A percentile compares a stretch with the other conserved stretches of the same genome.
Evolutionary conservation across 129 eudicot species (phyloP).

Genomic region (Pittosporum tobira): DNA sequence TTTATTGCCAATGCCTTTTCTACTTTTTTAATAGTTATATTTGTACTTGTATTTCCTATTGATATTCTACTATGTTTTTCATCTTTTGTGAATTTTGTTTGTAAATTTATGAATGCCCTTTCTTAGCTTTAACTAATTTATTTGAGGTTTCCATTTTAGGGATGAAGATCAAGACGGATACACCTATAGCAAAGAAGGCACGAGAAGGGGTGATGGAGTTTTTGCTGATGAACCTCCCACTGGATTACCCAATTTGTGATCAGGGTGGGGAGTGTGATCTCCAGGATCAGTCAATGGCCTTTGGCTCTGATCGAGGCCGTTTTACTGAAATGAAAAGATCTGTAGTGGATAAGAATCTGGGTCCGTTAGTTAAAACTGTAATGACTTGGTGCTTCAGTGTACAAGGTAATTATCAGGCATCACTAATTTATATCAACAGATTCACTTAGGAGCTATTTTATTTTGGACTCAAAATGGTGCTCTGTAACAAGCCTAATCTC

Average conservation of each 20-base stretch:
- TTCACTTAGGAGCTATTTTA: too few species aligned
- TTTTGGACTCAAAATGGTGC: not conserved
- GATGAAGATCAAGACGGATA: slow-evolving; percentile 95
- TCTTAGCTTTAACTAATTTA: not conserved
- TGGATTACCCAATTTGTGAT: slow-evolving; percentile 98
- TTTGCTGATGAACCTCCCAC: slow-evolving; percentile 88
- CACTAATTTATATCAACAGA: too few species aligned
- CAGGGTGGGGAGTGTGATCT: slow-evolving; percentile 99
- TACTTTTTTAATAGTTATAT: too few species aligned
- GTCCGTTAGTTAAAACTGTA: slow-evolving; percentile 94
- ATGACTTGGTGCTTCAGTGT: slow-evolving; percentile 98
- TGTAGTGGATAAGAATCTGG: slow-evolving; percentile 94
- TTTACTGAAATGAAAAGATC: slow-evolving; percentile 96
- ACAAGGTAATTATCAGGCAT: slow-evolving; percentile 48
- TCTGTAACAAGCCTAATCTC: not conserved
- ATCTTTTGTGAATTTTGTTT: not conserved
- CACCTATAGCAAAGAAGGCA: slow-evolving; percentile 94
- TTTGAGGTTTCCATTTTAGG: slow-evolving; percentile 34
- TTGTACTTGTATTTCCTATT: too few species aligned
- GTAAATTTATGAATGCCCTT: not conserved
- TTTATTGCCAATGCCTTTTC: not conserved
- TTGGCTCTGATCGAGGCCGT: slow-evolving; percentile 96
- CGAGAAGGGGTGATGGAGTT: slow-evolving; percentile 99
- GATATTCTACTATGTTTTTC: not conserved
- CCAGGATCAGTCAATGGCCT: slow-evolving; percentile 98